Conservation (phyloP, 768 basidiomycete species). For the Galerina marginata region DNA sequence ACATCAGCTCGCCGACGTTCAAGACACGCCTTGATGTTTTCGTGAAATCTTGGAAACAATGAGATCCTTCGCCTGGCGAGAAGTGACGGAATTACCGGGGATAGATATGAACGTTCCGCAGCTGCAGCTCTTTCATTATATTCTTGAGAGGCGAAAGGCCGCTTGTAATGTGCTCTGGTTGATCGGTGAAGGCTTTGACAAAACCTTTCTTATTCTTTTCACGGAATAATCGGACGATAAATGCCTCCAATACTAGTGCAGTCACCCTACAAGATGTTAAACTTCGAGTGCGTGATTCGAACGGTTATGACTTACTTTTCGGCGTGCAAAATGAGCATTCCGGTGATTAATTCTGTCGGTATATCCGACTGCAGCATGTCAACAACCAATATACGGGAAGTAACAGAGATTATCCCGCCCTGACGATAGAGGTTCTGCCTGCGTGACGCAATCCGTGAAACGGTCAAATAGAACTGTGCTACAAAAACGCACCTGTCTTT, state of each 20-base stretch:
- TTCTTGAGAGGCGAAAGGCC: constrained; percentile 91
- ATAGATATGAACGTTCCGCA: constrained; percentile 87
- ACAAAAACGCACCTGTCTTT: constrained; percentile 70
- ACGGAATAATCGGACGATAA: constrained; percentile 89
- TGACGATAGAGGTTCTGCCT: constrained; percentile 86
- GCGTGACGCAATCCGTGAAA: neutral
- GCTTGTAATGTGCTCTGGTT: constrained; percentile 93
- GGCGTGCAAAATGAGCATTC: constrained; percentile 88
- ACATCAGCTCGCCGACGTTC: constrained; percentile 89
- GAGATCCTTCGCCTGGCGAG: neutral
- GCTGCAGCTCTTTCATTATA: constrained; percentile 90
- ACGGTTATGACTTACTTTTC: constrained; percentile 64
- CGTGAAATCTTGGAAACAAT: constrained; percentile 75
- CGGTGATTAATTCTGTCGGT: constrained; percentile 85
- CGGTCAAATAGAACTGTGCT: neutral
- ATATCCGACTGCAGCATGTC: constrained; percentile 91
- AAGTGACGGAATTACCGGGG: constrained; percentile 65
- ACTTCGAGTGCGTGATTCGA: neutral
- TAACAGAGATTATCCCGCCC: constrained; percentile 91
- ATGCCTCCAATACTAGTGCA: constrained; percentile 84
- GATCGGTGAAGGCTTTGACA: constrained; percentile 96
- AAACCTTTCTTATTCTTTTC: constrained; percentile 91
- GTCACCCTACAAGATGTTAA: constrained; percentile 63
- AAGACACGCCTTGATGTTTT: constrained; percentile 81
- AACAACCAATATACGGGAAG: constrained; percentile 92